Percentiles rank a stretch among this genome's conserved stretches.
phyloP scores from a whole-genome alignment of 2,329 filamentous ascomycete genomes.

The Colletotrichum sansevieriae region DNA sequence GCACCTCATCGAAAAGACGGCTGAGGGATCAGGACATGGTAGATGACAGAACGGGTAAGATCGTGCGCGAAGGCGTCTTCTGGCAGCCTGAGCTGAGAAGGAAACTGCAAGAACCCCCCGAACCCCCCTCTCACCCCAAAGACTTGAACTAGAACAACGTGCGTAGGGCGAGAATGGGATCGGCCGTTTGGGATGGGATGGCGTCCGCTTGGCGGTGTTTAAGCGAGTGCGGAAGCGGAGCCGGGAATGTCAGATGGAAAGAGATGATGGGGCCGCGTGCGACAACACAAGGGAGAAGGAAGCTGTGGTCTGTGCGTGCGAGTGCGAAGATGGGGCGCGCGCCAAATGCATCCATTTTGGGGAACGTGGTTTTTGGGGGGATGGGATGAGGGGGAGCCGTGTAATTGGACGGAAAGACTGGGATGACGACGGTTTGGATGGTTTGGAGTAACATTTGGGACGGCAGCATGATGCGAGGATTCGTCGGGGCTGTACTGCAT shows the following conservation, averaged over 20 bases:
- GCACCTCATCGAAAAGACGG: too few relatives aligned
- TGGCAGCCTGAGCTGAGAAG: not conserved
- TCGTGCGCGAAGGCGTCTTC: not conserved
- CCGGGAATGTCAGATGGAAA: conserved; percentile 9
- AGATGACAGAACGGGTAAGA: too few relatives aligned
- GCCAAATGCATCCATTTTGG: conserved; percentile 4
- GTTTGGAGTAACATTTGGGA: conserved; percentile 11
- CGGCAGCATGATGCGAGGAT: not conserved
- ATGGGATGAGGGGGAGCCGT: not conserved
- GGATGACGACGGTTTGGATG: conserved; percentile 10
- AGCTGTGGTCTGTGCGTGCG: conserved; percentile 33
- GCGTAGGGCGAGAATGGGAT: conserved; percentile 20
- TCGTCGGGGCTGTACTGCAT: not conserved
- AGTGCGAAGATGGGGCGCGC: conserved; percentile 28
- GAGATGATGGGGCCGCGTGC: conserved; percentile 9
- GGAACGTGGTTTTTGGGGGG: not conserved
- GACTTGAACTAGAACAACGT: conserved; percentile 4
- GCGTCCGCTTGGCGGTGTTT: conserved; percentile 21
- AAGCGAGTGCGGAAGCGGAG: conserved; percentile 37
- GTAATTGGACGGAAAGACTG: not conserved
- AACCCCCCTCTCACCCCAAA: too few relatives aligned
- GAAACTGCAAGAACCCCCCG: not conserved
- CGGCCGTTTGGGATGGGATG: conserved; percentile 14
- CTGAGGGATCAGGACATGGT: too few relatives aligned
- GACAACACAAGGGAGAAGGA: not conserved